phyloP scores from a whole-genome alignment of 768 basidiomycete genomes.

The Lactarius hatsudake region DNA sequence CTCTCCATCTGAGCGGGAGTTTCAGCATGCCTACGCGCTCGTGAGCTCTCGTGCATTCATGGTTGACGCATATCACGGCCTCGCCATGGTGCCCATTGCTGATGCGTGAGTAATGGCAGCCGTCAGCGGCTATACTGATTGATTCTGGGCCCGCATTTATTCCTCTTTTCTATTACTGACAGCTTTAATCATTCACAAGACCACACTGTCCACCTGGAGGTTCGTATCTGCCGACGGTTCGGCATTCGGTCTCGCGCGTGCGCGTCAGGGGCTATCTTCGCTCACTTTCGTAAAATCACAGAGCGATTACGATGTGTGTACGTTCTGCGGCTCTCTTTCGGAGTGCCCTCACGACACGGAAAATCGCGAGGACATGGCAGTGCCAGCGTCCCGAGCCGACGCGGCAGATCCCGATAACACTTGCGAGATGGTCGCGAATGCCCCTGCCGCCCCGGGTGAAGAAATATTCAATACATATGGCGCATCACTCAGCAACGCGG shows the following conservation, averaged over 20 bases:
- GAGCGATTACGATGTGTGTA: constrained; percentile 74
- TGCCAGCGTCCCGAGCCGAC: neutral
- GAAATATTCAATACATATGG: constrained; percentile 82
- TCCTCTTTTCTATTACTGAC: constrained; percentile 5
- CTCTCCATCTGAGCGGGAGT: constrained; percentile 39
- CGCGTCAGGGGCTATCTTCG: neutral
- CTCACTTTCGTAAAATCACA: constrained; percentile 32
- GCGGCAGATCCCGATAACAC: constrained; percentile 29
- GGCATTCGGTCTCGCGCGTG: neutral
- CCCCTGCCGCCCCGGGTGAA: constrained; percentile 44
- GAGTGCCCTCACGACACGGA: constrained; percentile 66
- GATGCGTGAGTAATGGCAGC: constrained; percentile 57
- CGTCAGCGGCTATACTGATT: neutral
- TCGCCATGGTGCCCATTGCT: constrained; percentile 83
- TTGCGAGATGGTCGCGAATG: constrained; percentile 67
- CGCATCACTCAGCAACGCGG: constrained; percentile 59
- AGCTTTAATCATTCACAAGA: constrained; percentile 75
- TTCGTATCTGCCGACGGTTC: constrained; percentile 33
- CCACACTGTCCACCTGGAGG: constrained; percentile 74
- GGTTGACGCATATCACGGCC: constrained; percentile 75
- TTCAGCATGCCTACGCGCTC: constrained; percentile 56
- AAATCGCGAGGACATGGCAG: constrained; percentile 4
- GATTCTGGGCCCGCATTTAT: constrained; percentile 13
- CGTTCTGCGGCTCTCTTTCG: constrained; percentile 61
- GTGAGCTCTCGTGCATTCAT: constrained; percentile 83